phyloP scores from a whole-genome alignment of 306 rosid genomes.

The Calophaca sinica region DNA sequence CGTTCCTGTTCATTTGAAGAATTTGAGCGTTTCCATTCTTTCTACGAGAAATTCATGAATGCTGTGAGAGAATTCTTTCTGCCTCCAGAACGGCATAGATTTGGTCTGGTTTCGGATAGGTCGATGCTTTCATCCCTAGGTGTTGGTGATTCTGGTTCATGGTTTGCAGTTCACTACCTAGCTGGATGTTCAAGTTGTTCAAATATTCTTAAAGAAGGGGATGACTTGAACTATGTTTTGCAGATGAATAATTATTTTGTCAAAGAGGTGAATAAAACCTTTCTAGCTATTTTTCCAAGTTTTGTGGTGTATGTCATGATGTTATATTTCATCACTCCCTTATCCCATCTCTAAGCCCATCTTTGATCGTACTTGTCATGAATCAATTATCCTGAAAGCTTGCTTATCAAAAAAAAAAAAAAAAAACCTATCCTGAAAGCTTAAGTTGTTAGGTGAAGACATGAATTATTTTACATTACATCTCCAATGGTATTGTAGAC shows the following conservation, averaged over 20 bases:
- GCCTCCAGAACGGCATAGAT: slow-evolving; percentile 72
- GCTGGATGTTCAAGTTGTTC: slow-evolving; percentile 79
- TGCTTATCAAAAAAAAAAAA: too few species aligned
- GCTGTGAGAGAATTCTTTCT: slow-evolving; percentile 75
- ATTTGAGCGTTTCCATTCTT: slow-evolving; percentile 69
- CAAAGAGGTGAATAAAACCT: slow-evolving; percentile 68
- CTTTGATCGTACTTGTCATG: not conserved
- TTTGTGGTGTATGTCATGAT: slow-evolving; percentile 10
- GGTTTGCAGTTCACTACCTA: slow-evolving; percentile 73
- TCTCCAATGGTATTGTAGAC: not conserved
- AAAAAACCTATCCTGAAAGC: not conserved
- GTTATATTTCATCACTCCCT: not conserved
- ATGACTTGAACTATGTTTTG: slow-evolving; percentile 62
- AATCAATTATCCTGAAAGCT: too few species aligned
- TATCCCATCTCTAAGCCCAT: slow-evolving; percentile 15
- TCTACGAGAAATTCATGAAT: slow-evolving; percentile 72
- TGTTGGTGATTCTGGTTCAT: slow-evolving; percentile 70
- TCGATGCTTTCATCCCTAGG: slow-evolving; percentile 83
- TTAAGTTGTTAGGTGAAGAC: not conserved
- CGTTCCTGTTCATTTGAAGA: slow-evolving; percentile 68
- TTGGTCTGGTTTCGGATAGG: slow-evolving; percentile 76
- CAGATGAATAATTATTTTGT: slow-evolving; percentile 62
- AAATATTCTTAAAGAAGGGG: slow-evolving; percentile 73
- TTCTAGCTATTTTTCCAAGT: slow-evolving; percentile 28
- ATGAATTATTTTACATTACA: slow-evolving; percentile 23